Base-by-base conservation (phyloP, 805 yeast genomes). In the Candida chauliodis region DNA sequence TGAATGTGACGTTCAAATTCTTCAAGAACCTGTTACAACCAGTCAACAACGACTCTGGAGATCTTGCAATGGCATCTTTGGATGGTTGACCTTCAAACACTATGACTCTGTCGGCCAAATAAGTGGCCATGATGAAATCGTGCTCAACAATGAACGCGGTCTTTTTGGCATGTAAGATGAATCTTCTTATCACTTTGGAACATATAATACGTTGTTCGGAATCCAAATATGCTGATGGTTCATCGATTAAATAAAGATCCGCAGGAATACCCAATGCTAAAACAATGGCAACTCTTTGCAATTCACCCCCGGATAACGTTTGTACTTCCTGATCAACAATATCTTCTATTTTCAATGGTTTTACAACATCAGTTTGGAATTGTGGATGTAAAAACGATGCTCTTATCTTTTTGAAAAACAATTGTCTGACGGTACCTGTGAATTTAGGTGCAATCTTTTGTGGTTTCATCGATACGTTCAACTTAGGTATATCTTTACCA, bases 101-200 rank as follows among this genome's bases (percentile, higher is more conserved):
- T 78, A 93, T 91, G 55, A 93, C 99, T 59, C 95, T 80, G 69
- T 93, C 99, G 47, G 99, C 99, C 75, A 93, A 78, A 64, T 93
- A 93, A 13, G 99, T 93, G 49, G 99, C 98, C 99, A 93, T 93
- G 73, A 93, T 93, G 78, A 93, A 93, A 78, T 93, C 99, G 81
- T 93, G 99, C 82, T 93, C 99, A 43, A 93, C 99, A 55, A 93
- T 75, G 64, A 93, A 93, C n/a, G 99, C 99, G 32, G 98, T 91
- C 77, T 91, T 93, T 75, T 91, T 90, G 52, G 96, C 79, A 62
- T 93, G 99, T 62, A 93, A 72, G 57, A 93, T 86, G 60, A 89
- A 93, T 68, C 96, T 84, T 78, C 96, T 85, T 55, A 93, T 93
- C 52, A 93, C 99, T 75, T 93, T 93, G 37, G 99, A 86, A 76